These are phyloP conservation scores for Gossypium schwendimanii DNA, from an alignment of 441 rosid genomes.

Conservation along the genomic window DNA sequence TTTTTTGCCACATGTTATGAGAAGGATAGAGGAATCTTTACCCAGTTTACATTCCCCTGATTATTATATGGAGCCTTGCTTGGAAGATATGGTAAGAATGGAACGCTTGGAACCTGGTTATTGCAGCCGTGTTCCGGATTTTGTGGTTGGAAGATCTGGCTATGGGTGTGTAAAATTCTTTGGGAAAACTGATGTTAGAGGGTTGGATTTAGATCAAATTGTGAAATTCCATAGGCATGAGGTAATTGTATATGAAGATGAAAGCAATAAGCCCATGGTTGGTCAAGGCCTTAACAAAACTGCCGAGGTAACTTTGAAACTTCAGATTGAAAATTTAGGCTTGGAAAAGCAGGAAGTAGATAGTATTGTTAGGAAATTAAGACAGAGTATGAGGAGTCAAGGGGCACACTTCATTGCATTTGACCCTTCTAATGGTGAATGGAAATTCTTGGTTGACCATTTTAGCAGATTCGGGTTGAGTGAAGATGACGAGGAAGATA, in stretches of 20 bases:
- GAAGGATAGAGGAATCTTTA: slow-evolving; percentile 34
- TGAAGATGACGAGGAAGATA: slow-evolving; percentile 90
- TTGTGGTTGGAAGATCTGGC: slow-evolving; percentile 68
- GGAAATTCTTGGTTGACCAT: slow-evolving; percentile 80
- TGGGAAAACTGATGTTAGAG: slow-evolving; percentile 76
- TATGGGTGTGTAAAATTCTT: slow-evolving; percentile 63
- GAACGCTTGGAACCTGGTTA: slow-evolving; percentile 58
- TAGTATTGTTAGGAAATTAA: slow-evolving; percentile 40
- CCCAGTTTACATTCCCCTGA: slow-evolving; percentile 48
- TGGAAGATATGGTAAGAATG: slow-evolving; percentile 42
- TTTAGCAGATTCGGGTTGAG: slow-evolving; percentile 91
- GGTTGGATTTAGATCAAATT: slow-evolving; percentile 55
- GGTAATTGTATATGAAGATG: slow-evolving; percentile 76
- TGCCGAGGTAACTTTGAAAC: slow-evolving; percentile 69
- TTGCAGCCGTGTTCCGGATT: slow-evolving; percentile 61
- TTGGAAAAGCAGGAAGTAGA: slow-evolving; percentile 24
- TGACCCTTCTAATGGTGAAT: slow-evolving; percentile 47
- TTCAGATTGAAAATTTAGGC: slow-evolving; percentile 25
- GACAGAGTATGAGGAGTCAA: slow-evolving; percentile 48
- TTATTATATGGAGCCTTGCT: slow-evolving; percentile 62
- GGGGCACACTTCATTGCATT: slow-evolving; percentile 72
- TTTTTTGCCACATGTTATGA: slow-evolving; percentile 12
- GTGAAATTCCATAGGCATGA: slow-evolving; percentile 68
- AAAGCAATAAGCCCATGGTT: slow-evolving; percentile 56
- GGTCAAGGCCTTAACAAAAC: slow-evolving; percentile 86